Percentiles rank a stretch among this genome's conserved stretches.
Evolutionary conservation across 169 alveolate genomes (phyloP).

Genomic region (Eimeria sp.): DNA sequence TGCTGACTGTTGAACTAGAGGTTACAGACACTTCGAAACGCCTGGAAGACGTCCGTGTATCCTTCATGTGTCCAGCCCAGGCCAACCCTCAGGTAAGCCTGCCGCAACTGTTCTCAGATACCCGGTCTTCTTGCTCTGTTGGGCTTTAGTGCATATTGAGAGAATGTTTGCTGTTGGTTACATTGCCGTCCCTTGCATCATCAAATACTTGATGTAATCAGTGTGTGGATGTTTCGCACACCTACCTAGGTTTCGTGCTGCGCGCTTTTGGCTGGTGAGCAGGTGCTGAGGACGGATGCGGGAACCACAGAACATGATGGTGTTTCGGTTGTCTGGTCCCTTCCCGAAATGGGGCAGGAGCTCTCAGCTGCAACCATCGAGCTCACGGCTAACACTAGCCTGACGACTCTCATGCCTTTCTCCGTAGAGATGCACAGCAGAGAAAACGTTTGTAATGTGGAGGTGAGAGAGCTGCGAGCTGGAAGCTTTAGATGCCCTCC

Average conservation of each 20-base stretch:
- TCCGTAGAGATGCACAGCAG: constrained; percentile 51
- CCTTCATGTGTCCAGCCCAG: constrained; percentile 76
- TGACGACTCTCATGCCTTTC: constrained; percentile 66
- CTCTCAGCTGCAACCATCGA: constrained; percentile 73
- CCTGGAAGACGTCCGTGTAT: constrained; percentile 60
- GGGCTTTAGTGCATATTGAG: background rate
- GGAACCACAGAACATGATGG: constrained; percentile 76
- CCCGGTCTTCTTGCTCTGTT: no score
- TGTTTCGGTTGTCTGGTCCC: constrained; percentile 64
- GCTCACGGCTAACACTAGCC: constrained; percentile 52
- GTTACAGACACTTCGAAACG: constrained; percentile 42
- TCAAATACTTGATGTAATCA: background rate
- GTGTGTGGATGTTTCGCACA: background rate
- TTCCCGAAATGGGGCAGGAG: constrained; percentile 68
- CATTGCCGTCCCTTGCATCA: background rate
- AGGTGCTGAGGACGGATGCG: constrained; percentile 71
- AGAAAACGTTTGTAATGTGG: constrained; percentile 48
- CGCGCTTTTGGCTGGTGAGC: constrained; percentile 10
- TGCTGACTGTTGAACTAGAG: constrained; percentile 71
- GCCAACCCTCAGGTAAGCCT: constrained; percentile 40
- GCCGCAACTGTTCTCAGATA: background rate
- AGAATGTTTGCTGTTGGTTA: background rate
- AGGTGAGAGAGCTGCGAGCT: constrained; percentile 54
- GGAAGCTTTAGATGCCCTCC: background rate
- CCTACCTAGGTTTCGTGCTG: background rate